A percentile compares a stretch with the other conserved stretches of the same genome.
phyloP scores from a whole-genome alignment of 768 basidiomycete genomes.

The Auricularia sp. region DNA sequence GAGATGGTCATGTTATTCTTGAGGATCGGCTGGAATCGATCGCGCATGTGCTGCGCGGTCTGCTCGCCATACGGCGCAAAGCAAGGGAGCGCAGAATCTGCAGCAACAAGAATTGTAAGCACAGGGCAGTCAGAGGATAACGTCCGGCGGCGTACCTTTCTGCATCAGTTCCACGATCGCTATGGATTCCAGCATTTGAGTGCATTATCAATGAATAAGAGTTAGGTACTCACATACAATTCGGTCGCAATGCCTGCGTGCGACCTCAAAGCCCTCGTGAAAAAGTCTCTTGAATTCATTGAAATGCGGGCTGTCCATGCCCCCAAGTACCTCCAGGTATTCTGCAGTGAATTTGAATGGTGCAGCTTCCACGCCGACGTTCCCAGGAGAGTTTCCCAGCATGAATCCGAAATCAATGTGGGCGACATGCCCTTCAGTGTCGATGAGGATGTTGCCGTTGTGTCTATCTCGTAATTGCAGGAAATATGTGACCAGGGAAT shows the following conservation, averaged over 20 bases:
- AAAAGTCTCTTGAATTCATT: conserved; percentile 80
- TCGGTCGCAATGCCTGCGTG: conserved; percentile 91
- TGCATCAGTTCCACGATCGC: conserved; percentile 96
- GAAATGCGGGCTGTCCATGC: conserved; percentile 64
- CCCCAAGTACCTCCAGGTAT: conserved; percentile 93
- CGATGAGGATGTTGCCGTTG: conserved; percentile 95
- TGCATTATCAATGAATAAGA: neutral
- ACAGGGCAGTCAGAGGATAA: neutral
- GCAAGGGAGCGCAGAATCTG: conserved; percentile 85
- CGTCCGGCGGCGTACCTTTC: conserved; percentile 47
- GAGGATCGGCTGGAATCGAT: conserved; percentile 86
- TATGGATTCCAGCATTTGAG: conserved; percentile 12
- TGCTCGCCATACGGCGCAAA: conserved; percentile 86
- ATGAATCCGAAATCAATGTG: conserved; percentile 99
- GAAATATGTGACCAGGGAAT: conserved; percentile 91
- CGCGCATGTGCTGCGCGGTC: conserved; percentile 77
- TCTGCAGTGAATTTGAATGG: conserved; percentile 95
- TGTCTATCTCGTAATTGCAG: conserved; percentile 98
- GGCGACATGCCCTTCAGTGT: conserved; percentile 79
- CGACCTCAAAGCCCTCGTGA: conserved; percentile 86
- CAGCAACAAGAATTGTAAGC: conserved; percentile 2
- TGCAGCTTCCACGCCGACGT: conserved; percentile 97
- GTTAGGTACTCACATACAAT: conserved; percentile 59
- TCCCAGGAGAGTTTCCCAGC: conserved; percentile 91
- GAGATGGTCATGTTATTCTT: conserved; percentile 69